Evolutionary conservation across 768 basidiomycete genomes (phyloP), one percentile per base, ranked within the genome.

Genomic region (Mycena olivaceomarginata): DNA sequence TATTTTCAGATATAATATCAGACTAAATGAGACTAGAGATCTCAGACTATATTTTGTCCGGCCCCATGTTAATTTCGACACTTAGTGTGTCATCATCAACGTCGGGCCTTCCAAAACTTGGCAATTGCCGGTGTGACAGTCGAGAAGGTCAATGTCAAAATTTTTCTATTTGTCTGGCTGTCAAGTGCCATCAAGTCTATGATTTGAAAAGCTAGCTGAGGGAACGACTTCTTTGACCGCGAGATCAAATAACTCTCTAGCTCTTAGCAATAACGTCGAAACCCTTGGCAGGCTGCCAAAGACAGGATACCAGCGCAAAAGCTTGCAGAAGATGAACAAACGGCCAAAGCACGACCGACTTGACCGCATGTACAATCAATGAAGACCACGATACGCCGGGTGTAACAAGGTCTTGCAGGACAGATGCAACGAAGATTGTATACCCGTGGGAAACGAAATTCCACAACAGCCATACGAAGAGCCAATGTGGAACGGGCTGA

Each of bases 281-380:
- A 51, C 48, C 48, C 48, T 51, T 51, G 48, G 48, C 48, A 51
- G 48, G 48, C 48, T 51, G 1, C 48, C 48, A 51, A 51, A 51
- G 48, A 51, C 48, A 51, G 48, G 48, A 51, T 51, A 51, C 18
- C 48, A 51, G 48, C 48, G 48, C 48, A 51, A 51, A 51, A 51
- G 48, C 48, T 51, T 51, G 48, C 48, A 51, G 48, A 51, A 51
- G 48, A 51, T 51, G 48, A 51, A 51, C 48, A 51, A 51, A 51
- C 48, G 48, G 48, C 48, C 48, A 51, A 51, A 51, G 48, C 48
- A 51, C 4, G 48, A 51, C 48, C 4, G 48, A 51, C 48, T 51
- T 51, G 48, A 4, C 4, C 48, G 48, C 48, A 51, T 51, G 48
- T 51, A 51, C 48, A 51, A 51, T 51, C 48, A 51, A 16, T 51